Percentiles rank a stretch among this genome's conserved stretches.
Evolutionary conservation across 1,284 basidiomycete species (phyloP).

Genomic region (Taiwanofungus camphoratus): DNA sequence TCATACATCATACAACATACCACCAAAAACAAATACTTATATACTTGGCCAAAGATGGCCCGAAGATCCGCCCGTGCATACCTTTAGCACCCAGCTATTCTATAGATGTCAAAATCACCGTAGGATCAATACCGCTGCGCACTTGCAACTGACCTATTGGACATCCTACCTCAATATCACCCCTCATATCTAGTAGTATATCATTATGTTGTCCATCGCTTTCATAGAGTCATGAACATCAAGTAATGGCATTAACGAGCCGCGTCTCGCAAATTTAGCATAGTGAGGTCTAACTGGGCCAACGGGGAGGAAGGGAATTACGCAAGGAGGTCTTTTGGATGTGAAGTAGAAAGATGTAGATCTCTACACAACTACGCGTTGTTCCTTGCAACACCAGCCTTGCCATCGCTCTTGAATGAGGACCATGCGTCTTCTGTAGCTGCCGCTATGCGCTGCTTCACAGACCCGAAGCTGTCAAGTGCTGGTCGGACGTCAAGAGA

Average conservation of each 20-base stretch:
- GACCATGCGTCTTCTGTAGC: conserved; percentile 71
- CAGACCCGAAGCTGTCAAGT: conserved; percentile 70
- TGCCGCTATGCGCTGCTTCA: conserved; percentile 65
- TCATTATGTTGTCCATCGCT: conserved; percentile 3
- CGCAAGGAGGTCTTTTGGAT: too few relatives aligned
- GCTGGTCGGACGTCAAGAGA: conserved; percentile 89
- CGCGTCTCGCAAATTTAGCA: too few relatives aligned
- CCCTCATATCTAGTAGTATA: not conserved
- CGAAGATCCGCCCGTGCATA: conserved; percentile 36
- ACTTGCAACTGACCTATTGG: not conserved
- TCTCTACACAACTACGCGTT: conserved; percentile 1
- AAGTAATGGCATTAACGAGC: conserved; percentile 4
- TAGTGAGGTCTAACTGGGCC: too few relatives aligned
- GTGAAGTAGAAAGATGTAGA: too few relatives aligned
- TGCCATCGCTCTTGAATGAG: conserved; percentile 10
- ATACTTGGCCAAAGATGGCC: conserved; percentile 29
- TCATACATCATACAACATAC: conserved; percentile 9
- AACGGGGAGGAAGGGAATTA: too few relatives aligned
- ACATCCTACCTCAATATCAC: conserved; percentile 1
- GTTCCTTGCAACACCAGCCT: conserved; percentile 4
- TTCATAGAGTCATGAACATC: conserved; percentile 1
- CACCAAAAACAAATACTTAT: conserved; percentile 1
- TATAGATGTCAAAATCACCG: too few relatives aligned
- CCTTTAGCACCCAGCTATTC: conserved; percentile 26
- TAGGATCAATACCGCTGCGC: too few relatives aligned